Conservation (phyloP, 2,329 filamentous ascomycete genomes). For the Cladophialophora psammophila region DNA sequence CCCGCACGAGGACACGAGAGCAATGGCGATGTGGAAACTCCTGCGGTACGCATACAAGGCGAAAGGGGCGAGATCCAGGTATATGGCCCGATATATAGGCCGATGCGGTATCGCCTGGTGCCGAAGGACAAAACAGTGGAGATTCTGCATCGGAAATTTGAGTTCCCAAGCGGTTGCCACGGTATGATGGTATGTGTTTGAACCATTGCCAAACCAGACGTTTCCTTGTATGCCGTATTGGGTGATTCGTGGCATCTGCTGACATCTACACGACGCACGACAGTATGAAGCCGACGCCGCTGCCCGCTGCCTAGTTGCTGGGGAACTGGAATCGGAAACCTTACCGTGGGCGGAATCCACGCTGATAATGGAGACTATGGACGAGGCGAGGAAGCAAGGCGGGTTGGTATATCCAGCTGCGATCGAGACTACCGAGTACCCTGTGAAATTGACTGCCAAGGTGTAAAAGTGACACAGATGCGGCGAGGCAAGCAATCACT, state of each 20-base stretch:
- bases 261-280: not conserved
- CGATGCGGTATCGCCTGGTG: slow-evolving; percentile 70
- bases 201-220: not conserved
- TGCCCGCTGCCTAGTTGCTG: slow-evolving; percentile 51
- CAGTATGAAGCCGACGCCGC: slow-evolving; percentile 39
- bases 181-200: slow-evolving; percentile 36
- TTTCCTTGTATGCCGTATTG: not conserved
- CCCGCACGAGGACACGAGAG: slow-evolving; percentile 32
- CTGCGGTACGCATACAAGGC: slow-evolving; percentile 42
- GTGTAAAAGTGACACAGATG: not conserved
- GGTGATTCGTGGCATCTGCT: not conserved
- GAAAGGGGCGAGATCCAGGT: slow-evolving; percentile 43
- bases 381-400: slow-evolving; percentile 71
- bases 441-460: slow-evolving; percentile 45
- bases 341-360: slow-evolving; percentile 86
- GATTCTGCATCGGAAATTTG: slow-evolving; percentile 31
- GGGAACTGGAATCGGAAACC: slow-evolving; percentile 76
- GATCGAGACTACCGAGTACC: slow-evolving; percentile 68
- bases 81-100: slow-evolving; percentile 43
- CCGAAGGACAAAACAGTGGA: slow-evolving; percentile 68
- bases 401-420: slow-evolving; percentile 69
- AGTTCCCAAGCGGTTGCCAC: slow-evolving; percentile 35
- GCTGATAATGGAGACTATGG: slow-evolving; percentile 83
- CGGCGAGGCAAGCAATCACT: not conserved
- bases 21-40: slow-evolving; percentile 36